Evolutionary conservation across 345 rosid species (phyloP), one percentile per base, ranked within the genome.

Genomic region (Boechera stricta): DNA sequence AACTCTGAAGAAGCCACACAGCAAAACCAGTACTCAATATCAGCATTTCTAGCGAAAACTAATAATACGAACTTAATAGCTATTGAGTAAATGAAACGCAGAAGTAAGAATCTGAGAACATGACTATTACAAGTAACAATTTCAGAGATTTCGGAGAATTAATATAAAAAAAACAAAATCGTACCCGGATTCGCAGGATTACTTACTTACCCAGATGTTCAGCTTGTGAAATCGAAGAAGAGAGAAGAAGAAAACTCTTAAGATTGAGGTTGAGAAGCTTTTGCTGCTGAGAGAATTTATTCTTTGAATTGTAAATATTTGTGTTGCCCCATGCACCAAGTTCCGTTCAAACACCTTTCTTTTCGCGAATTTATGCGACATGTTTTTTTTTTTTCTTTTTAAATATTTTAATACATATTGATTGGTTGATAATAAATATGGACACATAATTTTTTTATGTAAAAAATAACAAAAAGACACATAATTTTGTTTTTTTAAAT

Each of bases 261-360:
- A 48, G 73, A 39, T 57, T 49, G 68, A 76, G 9, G 6, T 42
- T 15, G n/a, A 10, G 61, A 52, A 39, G 69, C 62, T 62, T 63
- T 15, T 49, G 11, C 21, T 49, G 39, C 31, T 70, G 38, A 35
- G 38, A 36, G 76, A 54, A 69, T 61, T 69, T 24, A 62, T 70
- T 77, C 80, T 35, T 29, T 10, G 41, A 44, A 42, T 49, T 75
- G 73, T 16, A 67, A 60, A 53, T 42, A 63, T 44, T 7, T 5
- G 4, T 57, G 68, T 67, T 63, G 49, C 70, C 73, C 73, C 80
- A 70, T 77, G 80, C 80, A 77, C 71, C 64, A 35, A 54, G 59
- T 77, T 70, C 75, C 69, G 44, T 77, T 70, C 71, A 77, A 64
- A 70, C 33, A 53, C 2, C 21, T 64, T 63, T 69, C 48, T 68